A percentile compares a stretch with the other conserved stretches of the same genome.
Conservation (phyloP, 129 eudicot genomes). For the Flaveria robusta region DNA sequence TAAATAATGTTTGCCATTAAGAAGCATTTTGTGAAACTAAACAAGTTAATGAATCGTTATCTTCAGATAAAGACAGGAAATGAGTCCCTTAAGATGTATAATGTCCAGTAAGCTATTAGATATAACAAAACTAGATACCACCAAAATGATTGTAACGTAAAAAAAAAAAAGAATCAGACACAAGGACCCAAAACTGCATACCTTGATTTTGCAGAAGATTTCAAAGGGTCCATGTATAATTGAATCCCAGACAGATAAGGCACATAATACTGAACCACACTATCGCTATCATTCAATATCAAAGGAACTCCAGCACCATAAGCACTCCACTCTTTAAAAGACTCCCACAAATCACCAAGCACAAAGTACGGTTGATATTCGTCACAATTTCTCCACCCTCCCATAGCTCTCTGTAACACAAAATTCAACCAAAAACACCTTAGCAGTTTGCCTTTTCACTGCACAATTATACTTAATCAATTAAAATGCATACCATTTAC, state of each 20-base stretch:
- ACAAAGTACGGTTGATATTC: constrained; percentile 72
- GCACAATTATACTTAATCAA: not conserved
- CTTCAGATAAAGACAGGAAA: not conserved
- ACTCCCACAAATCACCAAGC: constrained; percentile 95
- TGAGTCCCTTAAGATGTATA: constrained; percentile 4
- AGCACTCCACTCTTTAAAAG: constrained; percentile 97
- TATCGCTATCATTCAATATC: constrained; percentile 72
- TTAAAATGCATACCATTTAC: not conserved
- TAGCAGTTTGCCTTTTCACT: too few species aligned
- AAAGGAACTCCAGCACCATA: constrained; percentile 97
- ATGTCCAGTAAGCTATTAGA: not conserved
- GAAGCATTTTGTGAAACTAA: not conserved
- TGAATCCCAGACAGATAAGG: constrained; percentile 96
- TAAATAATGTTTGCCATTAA: not conserved
- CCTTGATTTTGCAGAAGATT: constrained; percentile 62
- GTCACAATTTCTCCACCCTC: constrained; percentile 58
- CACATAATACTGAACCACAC: constrained; percentile 89
- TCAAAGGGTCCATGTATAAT: constrained; percentile 65
- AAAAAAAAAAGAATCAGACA: not conserved
- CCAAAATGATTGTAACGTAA: not conserved
- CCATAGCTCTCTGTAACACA: constrained; percentile 58
- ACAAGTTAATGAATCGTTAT: not conserved
- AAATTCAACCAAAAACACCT: constrained; percentile 22
- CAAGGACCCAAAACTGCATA: constrained; percentile 27
- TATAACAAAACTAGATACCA: not conserved